Base-by-base conservation (phyloP, 148 eudicot species). In the Pouteria glomerata region DNA sequence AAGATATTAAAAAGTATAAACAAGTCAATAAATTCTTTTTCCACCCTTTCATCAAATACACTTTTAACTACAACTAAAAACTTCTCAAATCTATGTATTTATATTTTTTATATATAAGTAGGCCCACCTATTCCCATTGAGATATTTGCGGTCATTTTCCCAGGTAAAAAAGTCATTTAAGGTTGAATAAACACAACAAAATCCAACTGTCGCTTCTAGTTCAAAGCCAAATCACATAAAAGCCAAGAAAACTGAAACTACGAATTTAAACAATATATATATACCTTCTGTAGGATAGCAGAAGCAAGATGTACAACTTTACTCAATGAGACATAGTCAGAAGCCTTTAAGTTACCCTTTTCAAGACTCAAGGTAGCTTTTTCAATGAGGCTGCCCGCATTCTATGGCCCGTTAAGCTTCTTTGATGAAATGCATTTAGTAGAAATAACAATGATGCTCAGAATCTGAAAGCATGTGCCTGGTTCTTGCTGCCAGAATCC, bases 231-330 rank as follows among this genome's bases (percentile, higher is more conserved):
- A 34, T 31, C 44, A 31, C 4, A 59, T 19, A 37, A 52, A 47
- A 67, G 6, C 37, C 45, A 50, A 53, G 60, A 68, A 68, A 31
- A 52, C 47, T 52, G 72, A 61, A 21, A 55, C 12, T 16, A n/a
- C 23, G 33, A 13, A 3, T 19, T 0, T n/a, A 8, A 8, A 19
- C 18, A 45, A 29, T 66, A 30, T 66, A 8, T 47, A 7, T 24
- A 66, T 12, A 44, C 2, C 37, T 14, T 2, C 37, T 13, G 26
- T 26, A 42, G 16, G 21, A 64, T 41, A 11, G 29, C 7, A 34
- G 0, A 41, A 4, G 19, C 27, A 63, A 33, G 0, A 63, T 13
- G 26, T n/a, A n/a, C 52, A 64, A 37, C 47, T 42, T 3, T n/a
- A 37, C 47, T 62, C 52, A 15, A 64, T 26, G 26, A 64, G 21